Percentiles rank a stretch among this genome's conserved stretches.
Evolutionary conservation across 306 rosid species (phyloP).

Genomic region (Ochetophila trinervis): DNA sequence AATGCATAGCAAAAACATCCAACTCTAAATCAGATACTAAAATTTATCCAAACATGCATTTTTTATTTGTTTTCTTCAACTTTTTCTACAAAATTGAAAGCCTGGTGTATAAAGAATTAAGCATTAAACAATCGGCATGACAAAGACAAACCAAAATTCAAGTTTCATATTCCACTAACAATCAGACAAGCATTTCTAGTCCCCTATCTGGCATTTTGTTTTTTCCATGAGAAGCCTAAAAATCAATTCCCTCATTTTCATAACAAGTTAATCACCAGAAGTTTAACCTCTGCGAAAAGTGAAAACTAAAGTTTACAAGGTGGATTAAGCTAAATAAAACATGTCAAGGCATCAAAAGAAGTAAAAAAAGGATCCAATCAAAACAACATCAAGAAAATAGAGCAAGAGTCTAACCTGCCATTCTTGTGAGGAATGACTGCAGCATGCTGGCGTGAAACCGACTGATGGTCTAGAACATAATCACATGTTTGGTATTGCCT

Average conservation of each 20-base stretch:
- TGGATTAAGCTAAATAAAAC: background rate
- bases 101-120: background rate
- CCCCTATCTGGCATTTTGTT: background rate
- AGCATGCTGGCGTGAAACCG: conserved; percentile 98
- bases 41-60: background rate
- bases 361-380: conserved; percentile 1
- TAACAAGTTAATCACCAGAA: background rate
- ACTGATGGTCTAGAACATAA: conserved; percentile 91
- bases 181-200: background rate
- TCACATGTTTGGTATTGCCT: conserved; percentile 82
- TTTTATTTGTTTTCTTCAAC: background rate
- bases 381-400: conserved; percentile 13
- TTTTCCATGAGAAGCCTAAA: background rate
- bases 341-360: background rate
- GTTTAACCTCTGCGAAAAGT: background rate
- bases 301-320: background rate
- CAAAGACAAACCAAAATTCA: background rate
- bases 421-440: conserved; percentile 92
- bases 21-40: background rate
- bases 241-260: background rate
- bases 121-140: background rate
- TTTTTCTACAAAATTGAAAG: background rate
- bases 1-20: background rate
- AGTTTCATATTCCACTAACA: background rate
- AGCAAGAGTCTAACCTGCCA: conserved; percentile 64